phyloP scores from a whole-genome alignment of 2,329 filamentous ascomycete genomes.

The Phaeosphaeriaceae sp. region DNA sequence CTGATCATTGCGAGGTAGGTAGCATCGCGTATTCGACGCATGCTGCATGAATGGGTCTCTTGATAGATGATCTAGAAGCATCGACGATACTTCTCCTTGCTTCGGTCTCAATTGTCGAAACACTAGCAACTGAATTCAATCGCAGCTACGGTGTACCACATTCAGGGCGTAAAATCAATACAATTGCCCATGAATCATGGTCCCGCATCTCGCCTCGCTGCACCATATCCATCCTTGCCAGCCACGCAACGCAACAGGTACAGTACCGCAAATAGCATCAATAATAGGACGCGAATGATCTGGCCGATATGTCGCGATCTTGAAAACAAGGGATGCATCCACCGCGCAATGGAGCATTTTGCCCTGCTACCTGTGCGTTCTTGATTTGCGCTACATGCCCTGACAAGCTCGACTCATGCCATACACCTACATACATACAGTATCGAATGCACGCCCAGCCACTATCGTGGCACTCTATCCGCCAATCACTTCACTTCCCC shows the following conservation, averaged over 20 bases:
- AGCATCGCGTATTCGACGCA: no score
- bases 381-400: neutral
- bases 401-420: no score
- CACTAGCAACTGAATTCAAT: neutral
- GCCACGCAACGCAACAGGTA: neutral
- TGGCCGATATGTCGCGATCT: neutral
- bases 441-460: neutral
- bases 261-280: neutral
- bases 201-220: neutral
- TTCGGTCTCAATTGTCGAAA: neutral
- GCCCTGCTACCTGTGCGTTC: neutral
- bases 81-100: neutral
- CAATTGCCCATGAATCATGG: neutral
- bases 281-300: neutral
- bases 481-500: neutral
- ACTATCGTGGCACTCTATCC: neutral
- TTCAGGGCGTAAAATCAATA: neutral
- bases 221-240: neutral
- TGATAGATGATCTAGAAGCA: neutral
- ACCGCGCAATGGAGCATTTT: neutral
- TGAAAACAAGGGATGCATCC: neutral
- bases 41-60: neutral
- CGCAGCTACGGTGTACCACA: neutral
- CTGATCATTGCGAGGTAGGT: no score
- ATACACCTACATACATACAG: neutral